phyloP scores from a whole-genome alignment of 2,329 filamentous ascomycete species.

The Fusarium abutilonis region DNA sequence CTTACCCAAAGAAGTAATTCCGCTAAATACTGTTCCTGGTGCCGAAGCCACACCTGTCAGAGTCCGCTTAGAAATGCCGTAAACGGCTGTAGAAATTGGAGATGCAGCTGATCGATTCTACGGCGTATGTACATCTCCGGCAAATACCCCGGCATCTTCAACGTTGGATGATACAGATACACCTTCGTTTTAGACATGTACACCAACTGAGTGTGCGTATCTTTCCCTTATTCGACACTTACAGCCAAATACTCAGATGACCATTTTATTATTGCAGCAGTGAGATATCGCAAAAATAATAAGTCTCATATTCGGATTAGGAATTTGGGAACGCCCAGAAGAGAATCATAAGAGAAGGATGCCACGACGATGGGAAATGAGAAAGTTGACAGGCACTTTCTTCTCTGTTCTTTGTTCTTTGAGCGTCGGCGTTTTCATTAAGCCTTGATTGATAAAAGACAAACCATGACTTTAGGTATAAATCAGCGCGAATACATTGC shows the following conservation, averaged over 20 bases:
- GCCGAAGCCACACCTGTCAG: not conserved
- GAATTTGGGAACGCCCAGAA: conserved; percentile 2
- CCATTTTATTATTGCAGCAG: not conserved
- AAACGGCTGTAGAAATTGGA: not conserved
- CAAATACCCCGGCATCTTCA: not conserved
- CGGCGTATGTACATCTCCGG: no score
- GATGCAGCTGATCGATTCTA: not conserved
- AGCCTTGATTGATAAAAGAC: not conserved
- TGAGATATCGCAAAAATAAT: not conserved
- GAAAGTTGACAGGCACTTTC: not conserved
- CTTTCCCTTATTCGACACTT: not conserved
- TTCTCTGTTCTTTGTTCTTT: not conserved
- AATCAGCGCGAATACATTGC: not conserved
- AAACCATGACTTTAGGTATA: conserved; percentile 40
- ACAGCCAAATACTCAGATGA: not conserved
- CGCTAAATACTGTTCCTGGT: not conserved
- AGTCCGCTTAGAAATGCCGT: conserved; percentile 14
- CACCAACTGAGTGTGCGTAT: not conserved
- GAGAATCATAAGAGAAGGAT: not conserved
- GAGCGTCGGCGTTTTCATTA: not conserved
- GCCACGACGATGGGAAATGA: no score
- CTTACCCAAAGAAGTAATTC: not conserved
- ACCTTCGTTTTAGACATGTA: not conserved
- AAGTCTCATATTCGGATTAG: not conserved
- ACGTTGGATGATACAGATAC: conserved; percentile 4